phyloP scores from a whole-genome alignment of 306 rosid species.

The Dalbergia cultrata region DNA sequence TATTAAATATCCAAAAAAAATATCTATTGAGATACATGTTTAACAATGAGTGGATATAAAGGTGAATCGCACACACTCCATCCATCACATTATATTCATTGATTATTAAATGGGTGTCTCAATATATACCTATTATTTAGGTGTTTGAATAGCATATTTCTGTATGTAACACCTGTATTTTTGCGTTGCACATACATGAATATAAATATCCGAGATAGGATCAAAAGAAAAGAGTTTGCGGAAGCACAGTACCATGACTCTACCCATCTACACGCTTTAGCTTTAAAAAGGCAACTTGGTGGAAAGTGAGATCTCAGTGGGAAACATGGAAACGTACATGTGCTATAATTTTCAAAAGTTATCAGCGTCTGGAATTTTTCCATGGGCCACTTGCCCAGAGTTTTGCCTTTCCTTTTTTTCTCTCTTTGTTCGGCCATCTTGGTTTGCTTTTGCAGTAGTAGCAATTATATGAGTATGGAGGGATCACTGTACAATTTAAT shows the following conservation, averaged over 20 bases:
- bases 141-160: no score
- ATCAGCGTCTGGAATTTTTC: constrained; percentile 17
- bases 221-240: not conserved
- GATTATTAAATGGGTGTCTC: no score
- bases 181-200: not conserved
- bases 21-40: no score
- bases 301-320: constrained; percentile 56
- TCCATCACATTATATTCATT: no score
- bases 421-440: not conserved
- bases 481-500: not conserved
- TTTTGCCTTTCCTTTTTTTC: not conserved
- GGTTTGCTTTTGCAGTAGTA: constrained; percentile 1
- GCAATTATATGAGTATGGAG: constrained; percentile 30
- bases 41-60: no score
- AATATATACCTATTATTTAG: no score
- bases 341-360: constrained; percentile 48
- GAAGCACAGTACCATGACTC: not conserved
- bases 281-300: constrained; percentile 42
- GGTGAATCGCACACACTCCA: no score
- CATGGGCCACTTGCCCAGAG: constrained; percentile 43
- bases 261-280: constrained; percentile 27
- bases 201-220: not conserved
- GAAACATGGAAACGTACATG: constrained; percentile 53
- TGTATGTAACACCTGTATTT: no score
- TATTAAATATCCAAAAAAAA: no score